phyloP scores from a whole-genome alignment of 2,329 filamentous ascomycete species.

The Diaporthe citriasiana region DNA sequence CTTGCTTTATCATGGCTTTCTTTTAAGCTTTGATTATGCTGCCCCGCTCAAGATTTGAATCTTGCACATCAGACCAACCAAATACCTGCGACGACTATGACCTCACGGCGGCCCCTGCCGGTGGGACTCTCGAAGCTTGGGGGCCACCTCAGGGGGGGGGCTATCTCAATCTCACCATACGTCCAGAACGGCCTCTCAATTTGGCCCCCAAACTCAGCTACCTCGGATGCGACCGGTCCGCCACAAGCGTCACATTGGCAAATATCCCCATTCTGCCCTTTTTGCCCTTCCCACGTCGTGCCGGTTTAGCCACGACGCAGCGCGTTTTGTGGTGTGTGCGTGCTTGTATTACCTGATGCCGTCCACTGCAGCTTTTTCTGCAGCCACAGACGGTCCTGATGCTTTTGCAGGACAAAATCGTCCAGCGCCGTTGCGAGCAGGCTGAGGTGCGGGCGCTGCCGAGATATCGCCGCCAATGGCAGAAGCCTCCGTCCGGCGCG shows the following conservation, averaged over 20 bases:
- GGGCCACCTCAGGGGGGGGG: constrained; percentile 1
- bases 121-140: neutral
- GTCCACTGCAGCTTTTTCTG: neutral
- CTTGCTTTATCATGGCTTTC: neutral
- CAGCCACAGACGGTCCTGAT: constrained; percentile 3
- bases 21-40: constrained; percentile 20
- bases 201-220: constrained; percentile 24
- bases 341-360: neutral
- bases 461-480: constrained; percentile 24
- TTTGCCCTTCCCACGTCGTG: constrained; percentile 27
- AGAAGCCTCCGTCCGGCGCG: neutral
- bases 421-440: constrained; percentile 2
- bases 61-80: neutral
- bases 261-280: constrained; percentile 16
- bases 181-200: constrained; percentile 1
- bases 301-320: constrained; percentile 11
- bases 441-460: constrained; percentile 22
- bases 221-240: constrained; percentile 21
- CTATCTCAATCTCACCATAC: constrained; percentile 19
- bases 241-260: constrained; percentile 6
- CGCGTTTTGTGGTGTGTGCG: neutral
- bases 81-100: neutral
- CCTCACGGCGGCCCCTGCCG: neutral
- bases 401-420: neutral
- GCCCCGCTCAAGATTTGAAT: neutral